Conservation (phyloP, 768 basidiomycete genomes). For the Suillus discolor region DNA sequence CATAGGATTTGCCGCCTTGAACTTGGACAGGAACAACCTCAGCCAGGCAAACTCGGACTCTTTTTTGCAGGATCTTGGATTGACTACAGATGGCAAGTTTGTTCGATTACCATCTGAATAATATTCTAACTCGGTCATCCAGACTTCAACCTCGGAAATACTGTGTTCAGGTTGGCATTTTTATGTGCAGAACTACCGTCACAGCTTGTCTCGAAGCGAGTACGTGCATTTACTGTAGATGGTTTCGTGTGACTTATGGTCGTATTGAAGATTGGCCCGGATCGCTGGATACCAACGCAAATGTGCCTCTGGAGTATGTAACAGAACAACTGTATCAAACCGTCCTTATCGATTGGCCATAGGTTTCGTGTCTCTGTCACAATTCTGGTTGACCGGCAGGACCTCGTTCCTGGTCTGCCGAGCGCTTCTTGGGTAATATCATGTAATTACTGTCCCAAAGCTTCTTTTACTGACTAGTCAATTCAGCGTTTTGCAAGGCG, state of each 20-base stretch:
- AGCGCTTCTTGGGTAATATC: slow-evolving; percentile 46
- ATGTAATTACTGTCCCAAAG: background rate
- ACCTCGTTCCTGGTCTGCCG: slow-evolving; percentile 51
- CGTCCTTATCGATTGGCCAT: background rate
- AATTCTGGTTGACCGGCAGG: slow-evolving; percentile 60
- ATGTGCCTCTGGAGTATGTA: slow-evolving; percentile 51
- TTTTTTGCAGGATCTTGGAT: slow-evolving; percentile 54
- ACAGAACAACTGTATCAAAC: background rate
- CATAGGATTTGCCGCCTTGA: slow-evolving; percentile 58
- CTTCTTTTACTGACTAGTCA: slow-evolving; percentile 2
- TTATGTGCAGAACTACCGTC: slow-evolving; percentile 62
- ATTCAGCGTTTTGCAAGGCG: slow-evolving; percentile 46
- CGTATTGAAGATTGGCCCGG: slow-evolving; percentile 51
- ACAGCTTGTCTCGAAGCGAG: slow-evolving; percentile 61
- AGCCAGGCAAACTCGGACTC: slow-evolving; percentile 60
- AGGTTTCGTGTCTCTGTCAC: slow-evolving; percentile 48
- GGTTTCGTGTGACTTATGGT: background rate
- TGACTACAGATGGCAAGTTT: slow-evolving; percentile 49
- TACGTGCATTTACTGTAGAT: slow-evolving; percentile 25
- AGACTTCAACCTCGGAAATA: slow-evolving; percentile 63
- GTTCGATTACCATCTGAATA: slow-evolving; percentile 13
- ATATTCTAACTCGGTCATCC: background rate
- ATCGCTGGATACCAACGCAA: slow-evolving; percentile 65
- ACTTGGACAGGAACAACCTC: slow-evolving; percentile 56
- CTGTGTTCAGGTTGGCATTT: slow-evolving; percentile 53